Conservation (phyloP, 495 filamentous ascomycete species). For the Aspergillus mulundensis region DNA sequence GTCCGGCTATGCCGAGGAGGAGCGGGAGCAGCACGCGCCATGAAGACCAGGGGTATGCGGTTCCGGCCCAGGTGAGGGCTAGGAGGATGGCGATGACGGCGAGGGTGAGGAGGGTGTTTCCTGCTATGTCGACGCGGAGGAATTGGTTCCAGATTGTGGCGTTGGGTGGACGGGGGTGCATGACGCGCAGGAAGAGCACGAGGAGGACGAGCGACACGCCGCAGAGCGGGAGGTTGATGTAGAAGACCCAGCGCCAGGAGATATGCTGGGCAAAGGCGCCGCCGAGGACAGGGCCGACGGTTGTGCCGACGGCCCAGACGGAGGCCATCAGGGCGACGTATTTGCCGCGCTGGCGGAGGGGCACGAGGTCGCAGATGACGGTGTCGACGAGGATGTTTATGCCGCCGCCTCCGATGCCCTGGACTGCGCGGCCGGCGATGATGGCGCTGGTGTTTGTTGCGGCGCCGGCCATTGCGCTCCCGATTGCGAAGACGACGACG, state of each 20-base stretch:
- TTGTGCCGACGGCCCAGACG: constrained; percentile 20
- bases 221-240: constrained; percentile 57
- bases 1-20: constrained; percentile 13
- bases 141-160: constrained; percentile 26
- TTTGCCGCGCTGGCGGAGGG: constrained; percentile 30
- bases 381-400: constrained; percentile 27
- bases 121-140: constrained; percentile 48
- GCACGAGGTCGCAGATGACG: constrained; percentile 36
- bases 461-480: constrained; percentile 36
- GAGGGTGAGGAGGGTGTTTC: constrained; percentile 45
- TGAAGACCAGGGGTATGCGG: constrained; percentile 47
- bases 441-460: constrained; percentile 26
- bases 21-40: constrained; percentile 46
- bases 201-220: constrained; percentile 45
- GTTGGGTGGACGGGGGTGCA: not conserved
- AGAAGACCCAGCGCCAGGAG: constrained; percentile 56
- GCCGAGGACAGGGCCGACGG: constrained; percentile 34
- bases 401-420: constrained; percentile 34
- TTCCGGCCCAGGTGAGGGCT: constrained; percentile 53
- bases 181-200: constrained; percentile 41
- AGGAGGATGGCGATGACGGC: constrained; percentile 44
- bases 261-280: constrained; percentile 8
- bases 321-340: constrained; percentile 26
- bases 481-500: constrained; percentile 34
- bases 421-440: constrained; percentile 27